Evolutionary conservation across 495 filamentous ascomycete species (phyloP).

Genomic region (Umbilicaria muhlenbergii): DNA sequence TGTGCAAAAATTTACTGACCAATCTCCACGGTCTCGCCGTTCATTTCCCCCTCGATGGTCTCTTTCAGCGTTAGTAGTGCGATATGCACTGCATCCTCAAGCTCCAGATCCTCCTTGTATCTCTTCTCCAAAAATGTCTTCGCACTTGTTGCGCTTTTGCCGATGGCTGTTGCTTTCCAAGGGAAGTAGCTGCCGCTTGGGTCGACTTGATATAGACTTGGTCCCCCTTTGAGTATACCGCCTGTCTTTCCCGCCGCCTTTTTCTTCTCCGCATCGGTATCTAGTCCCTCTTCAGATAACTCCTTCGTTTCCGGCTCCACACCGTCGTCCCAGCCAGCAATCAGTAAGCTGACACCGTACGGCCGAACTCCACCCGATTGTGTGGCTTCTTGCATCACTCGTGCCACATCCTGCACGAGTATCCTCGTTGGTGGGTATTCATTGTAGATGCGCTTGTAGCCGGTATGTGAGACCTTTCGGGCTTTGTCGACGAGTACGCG

Average conservation of each 20-base stretch:
- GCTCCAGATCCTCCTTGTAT: conserved; percentile 90
- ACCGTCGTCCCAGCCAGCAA: conserved; percentile 97
- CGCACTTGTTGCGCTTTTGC: conserved; percentile 92
- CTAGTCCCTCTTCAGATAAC: conserved; percentile 23
- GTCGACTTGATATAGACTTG: conserved; percentile 96
- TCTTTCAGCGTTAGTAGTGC: conserved; percentile 95
- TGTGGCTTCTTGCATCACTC: conserved; percentile 97
- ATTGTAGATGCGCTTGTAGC: conserved; percentile 99
- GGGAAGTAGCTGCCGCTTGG: conserved; percentile 94
- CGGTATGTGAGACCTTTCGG: conserved; percentile 95
- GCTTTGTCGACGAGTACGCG: conserved; percentile 93
- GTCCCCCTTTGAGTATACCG: conserved; percentile 87
- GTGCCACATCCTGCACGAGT: conserved; percentile 94
- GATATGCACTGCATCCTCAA: conserved; percentile 98
- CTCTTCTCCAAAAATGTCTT: conserved; percentile 99
- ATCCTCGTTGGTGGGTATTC: conserved; percentile 98
- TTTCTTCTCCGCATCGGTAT: conserved; percentile 50
- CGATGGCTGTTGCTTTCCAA: conserved; percentile 98
- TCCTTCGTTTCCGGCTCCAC: conserved; percentile 62
- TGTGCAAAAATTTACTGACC: conserved; percentile 35
- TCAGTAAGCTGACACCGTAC: conserved; percentile 90
- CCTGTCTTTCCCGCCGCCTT: conserved; percentile 64
- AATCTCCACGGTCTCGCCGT: conserved; percentile 96
- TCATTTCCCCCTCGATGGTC: conserved; percentile 99
- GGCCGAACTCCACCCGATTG: conserved; percentile 94